phyloP scores from a whole-genome alignment of 352 stramenopile species.

The Globisporangium lucens region DNA sequence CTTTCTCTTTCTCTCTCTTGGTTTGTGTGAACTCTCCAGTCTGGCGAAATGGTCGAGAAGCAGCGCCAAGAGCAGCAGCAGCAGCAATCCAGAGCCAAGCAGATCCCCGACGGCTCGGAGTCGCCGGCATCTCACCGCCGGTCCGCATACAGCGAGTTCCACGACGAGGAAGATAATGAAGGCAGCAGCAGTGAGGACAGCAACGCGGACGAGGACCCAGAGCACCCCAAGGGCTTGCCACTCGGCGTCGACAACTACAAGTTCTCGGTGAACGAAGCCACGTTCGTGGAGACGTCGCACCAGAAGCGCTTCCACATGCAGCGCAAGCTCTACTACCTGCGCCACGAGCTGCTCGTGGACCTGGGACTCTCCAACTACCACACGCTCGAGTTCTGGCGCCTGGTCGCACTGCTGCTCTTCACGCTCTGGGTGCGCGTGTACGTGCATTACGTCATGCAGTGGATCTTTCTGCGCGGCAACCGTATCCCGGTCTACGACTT shows the following conservation, averaged over 20 bases:
- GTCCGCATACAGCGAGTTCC: background rate
- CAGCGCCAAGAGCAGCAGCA: constrained; percentile 4
- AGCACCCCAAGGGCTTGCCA: background rate
- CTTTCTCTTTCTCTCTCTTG: background rate
- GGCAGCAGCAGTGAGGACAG: background rate
- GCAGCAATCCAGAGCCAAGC: background rate
- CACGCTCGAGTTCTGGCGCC: constrained; percentile 82
- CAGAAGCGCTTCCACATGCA: constrained; percentile 57
- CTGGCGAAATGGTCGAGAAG: constrained; percentile 13
- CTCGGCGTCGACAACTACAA: constrained; percentile 46
- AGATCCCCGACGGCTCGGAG: background rate
- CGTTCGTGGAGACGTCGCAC: constrained; percentile 41
- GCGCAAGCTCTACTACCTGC: constrained; percentile 78
- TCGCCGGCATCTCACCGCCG: background rate
- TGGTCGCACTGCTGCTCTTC: constrained; percentile 49
- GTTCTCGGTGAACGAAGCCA: constrained; percentile 49
- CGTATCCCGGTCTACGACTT: constrained; percentile 84
- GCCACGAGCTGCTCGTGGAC: constrained; percentile 79
- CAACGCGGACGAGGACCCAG: background rate
- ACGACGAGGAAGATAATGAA: constrained; percentile 1
- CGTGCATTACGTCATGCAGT: constrained; percentile 88
- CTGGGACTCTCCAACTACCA: constrained; percentile 42
- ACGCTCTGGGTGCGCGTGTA: constrained; percentile 88
- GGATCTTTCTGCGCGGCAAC: constrained; percentile 62
- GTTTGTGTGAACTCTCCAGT: constrained; percentile 2